A percentile compares a stretch with the other conserved stretches of the same genome.
Conservation (phyloP, 306 rosid species). For the Cyamopsis tetragonoloba region DNA sequence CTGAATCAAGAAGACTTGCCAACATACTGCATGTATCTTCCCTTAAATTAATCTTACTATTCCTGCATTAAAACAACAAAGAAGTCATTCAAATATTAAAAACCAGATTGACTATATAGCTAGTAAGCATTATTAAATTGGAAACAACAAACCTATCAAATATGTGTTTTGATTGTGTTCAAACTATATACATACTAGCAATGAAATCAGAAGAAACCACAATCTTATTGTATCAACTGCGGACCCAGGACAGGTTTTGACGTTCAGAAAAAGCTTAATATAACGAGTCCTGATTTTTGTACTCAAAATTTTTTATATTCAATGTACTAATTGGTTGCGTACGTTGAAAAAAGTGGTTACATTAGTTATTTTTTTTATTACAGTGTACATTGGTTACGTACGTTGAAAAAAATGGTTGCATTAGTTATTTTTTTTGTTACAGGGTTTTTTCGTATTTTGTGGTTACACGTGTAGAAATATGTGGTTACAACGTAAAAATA, state of each 20-base stretch:
- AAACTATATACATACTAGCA: not conserved
- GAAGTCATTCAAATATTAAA: constrained; percentile 11
- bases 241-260: not conserved
- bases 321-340: too few species aligned
- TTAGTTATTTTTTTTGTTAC: too few species aligned
- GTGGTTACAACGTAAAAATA: too few species aligned
- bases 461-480: too few species aligned
- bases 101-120: not conserved
- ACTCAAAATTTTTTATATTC: too few species aligned
- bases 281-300: too few species aligned
- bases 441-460: too few species aligned
- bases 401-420: too few species aligned
- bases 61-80: constrained; percentile 44
- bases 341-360: too few species aligned
- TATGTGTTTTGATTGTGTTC: not conserved
- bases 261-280: not conserved
- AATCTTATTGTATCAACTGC: not conserved
- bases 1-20: constrained; percentile 56
- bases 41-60: constrained; percentile 30
- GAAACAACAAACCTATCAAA: not conserved
- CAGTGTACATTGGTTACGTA: too few species aligned
- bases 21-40: constrained; percentile 52
- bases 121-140: not conserved
- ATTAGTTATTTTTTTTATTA: too few species aligned
- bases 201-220: not conserved